Conservation (phyloP, 495 filamentous ascomycete genomes). For the Pseudomonodictys pantanalensis region DNA sequence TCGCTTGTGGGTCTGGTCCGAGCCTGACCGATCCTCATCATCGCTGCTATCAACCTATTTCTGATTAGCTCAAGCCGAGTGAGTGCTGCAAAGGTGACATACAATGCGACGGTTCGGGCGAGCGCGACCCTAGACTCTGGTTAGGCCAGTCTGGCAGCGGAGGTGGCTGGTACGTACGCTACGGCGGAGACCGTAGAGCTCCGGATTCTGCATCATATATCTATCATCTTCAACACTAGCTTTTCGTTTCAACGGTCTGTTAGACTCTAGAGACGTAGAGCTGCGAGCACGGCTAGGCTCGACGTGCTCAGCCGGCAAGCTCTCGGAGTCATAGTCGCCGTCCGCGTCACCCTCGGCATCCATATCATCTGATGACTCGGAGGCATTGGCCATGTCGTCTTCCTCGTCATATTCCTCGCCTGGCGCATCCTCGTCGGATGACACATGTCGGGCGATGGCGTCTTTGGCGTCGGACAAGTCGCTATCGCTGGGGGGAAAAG, state of each 20-base stretch:
- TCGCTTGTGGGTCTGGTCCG: constrained; percentile 55
- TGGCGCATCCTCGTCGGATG: constrained; percentile 28
- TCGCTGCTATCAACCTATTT: constrained; percentile 67
- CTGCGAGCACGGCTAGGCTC: constrained; percentile 47
- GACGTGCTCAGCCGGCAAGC: constrained; percentile 43
- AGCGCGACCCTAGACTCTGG: constrained; percentile 49
- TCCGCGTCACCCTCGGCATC: constrained; percentile 70
- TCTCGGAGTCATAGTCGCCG: constrained; percentile 72
- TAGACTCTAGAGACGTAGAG: constrained; percentile 65
- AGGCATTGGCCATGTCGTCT: constrained; percentile 44
- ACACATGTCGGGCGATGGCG: constrained; percentile 31
- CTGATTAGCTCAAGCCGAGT: background rate
- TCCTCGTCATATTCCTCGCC: constrained; percentile 36
- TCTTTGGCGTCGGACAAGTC: constrained; percentile 42
- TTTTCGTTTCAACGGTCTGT: constrained; percentile 72
- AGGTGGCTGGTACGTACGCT: constrained; percentile 62
- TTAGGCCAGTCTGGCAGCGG: constrained; percentile 2
- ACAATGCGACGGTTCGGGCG: constrained; percentile 52
- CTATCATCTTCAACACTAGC: constrained; percentile 67
- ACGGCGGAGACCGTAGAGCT: constrained; percentile 87
- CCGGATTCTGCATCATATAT: constrained; percentile 86
- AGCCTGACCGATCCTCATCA: constrained; percentile 68
- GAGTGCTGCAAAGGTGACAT: constrained; percentile 19
- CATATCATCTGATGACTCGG: constrained; percentile 55
- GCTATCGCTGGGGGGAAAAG: constrained; percentile 52